phyloP scores from a whole-genome alignment of 129 eudicot genomes.

The Solidago caesia region DNA sequence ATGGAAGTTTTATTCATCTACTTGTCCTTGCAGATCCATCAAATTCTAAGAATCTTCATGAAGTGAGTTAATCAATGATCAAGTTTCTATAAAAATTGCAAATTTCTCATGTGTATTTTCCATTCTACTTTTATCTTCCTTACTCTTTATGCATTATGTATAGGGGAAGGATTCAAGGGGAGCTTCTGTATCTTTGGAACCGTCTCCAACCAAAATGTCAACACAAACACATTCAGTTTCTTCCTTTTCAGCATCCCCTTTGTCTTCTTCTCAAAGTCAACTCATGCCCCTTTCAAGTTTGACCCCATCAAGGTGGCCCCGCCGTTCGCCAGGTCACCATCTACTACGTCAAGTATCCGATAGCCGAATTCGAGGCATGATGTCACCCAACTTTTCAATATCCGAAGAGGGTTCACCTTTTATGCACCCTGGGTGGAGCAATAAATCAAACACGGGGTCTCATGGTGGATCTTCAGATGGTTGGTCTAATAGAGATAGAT shows the following conservation, averaged over 20 bases:
- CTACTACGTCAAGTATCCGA: conserved; percentile 73
- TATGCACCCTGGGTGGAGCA: conserved; percentile 53
- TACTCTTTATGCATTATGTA: conserved; percentile 23
- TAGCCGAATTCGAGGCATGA: conserved; percentile 59
- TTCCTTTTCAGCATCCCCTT: conserved; percentile 66
- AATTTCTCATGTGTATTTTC: not conserved
- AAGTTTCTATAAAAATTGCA: not conserved
- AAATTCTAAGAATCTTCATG: conserved; percentile 39
- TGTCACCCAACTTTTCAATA: conserved; percentile 74
- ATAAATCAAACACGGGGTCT: conserved; percentile 66
- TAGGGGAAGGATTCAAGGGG: conserved; percentile 59
- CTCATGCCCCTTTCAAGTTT: conserved; percentile 67
- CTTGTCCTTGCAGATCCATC: conserved; percentile 44
- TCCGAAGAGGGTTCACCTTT: conserved; percentile 70
- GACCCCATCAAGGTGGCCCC: conserved; percentile 68
- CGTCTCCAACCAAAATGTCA: conserved; percentile 61
- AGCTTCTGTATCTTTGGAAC: conserved; percentile 49
- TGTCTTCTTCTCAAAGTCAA: conserved; percentile 66
- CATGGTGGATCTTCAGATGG: conserved; percentile 78
- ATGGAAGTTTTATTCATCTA: conserved; percentile 13
- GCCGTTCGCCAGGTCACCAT: conserved; percentile 65
- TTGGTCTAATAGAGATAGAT: conserved; percentile 79
- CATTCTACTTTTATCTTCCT: not conserved
- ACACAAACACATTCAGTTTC: conserved; percentile 67
- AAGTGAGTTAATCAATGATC: conserved; percentile 36